A percentile compares a stretch with the other conserved stretches of the same genome.
Evolutionary conservation across 805 yeast genomes (phyloP).

Genomic region (Metschnikowia kunwiensis): DNA sequence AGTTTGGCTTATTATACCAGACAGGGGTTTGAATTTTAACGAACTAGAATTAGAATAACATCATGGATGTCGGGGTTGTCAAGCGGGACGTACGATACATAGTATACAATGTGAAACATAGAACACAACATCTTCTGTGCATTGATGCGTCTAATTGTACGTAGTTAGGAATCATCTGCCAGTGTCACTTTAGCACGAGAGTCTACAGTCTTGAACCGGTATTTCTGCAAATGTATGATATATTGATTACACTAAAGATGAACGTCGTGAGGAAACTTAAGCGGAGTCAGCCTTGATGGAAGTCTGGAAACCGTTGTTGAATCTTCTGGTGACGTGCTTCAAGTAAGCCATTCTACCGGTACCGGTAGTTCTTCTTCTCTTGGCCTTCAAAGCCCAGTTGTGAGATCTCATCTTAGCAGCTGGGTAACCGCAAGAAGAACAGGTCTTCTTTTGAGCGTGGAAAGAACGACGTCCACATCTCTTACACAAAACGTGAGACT

Average conservation of each 20-base stretch:
- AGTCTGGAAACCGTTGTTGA: conserved; percentile 98
- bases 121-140: too few relatives aligned
- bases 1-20: too few relatives aligned
- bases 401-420: conserved; percentile 96
- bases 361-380: conserved; percentile 99
- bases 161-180: too few relatives aligned
- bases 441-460: conserved; percentile 99
- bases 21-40: too few relatives aligned
- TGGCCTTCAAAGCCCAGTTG: conserved; percentile 99
- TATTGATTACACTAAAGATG: conserved; percentile 17
- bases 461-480: conserved; percentile 98
- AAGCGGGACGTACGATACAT: too few relatives aligned
- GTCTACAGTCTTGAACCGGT: too few relatives aligned
- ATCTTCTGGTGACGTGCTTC: conserved; percentile 95
- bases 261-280: conserved; percentile 27
- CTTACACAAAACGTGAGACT: conserved; percentile 98
- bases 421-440: conserved; percentile 99
- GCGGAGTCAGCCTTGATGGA: conserved; percentile 69
- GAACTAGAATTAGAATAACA: too few relatives aligned
- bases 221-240: conserved; percentile 15
- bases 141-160: too few relatives aligned
- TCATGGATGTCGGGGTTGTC: too few relatives aligned
- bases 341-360: conserved; percentile 99
- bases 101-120: too few relatives aligned
- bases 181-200: too few relatives aligned